Evolutionary conservation across 2,329 filamentous ascomycete genomes (phyloP), one percentile per base, ranked within the genome.

Genomic region (Phyllosticta capitalensis): DNA sequence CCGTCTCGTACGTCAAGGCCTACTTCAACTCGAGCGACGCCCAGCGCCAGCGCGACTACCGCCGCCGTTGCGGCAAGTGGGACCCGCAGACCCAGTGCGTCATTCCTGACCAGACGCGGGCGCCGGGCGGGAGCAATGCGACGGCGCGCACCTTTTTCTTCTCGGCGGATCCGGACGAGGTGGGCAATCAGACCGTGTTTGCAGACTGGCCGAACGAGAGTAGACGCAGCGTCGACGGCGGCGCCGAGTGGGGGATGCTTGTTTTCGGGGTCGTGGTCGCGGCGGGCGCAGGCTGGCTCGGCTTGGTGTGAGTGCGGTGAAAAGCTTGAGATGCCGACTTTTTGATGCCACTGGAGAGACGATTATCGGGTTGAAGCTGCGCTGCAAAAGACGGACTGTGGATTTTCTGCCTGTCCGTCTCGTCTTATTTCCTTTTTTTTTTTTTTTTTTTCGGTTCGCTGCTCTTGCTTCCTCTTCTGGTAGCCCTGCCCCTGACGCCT

Each of bases 11-110:
- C 67, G 80, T 90, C 60, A 90, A 89, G 70, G 85, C 85, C 0
- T 92, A 92, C 71, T 92, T 91, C 76, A 92, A 92, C 75, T 85
- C 85, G 17, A 85, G 85, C 21, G 65, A 70, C 28, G 62, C 64
- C 0, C 64, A 65, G 9, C 66, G 67, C 22, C 65, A 66, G 30
- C 64, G 69, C 30, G 67, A 55, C 7, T 71, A 72, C 64, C 66
- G 62, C 55, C 62, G 68, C 45, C 67, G 69, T 14, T 74, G 72
- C 60, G 63, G 68, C 1, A 66, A 30, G 3, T 69, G 63, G 52
- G 67, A 71, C 45, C 68, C 70, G 2, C 19, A 26, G 12, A 45
- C 12, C 28, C 48, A 56, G 17, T 74, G 72, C 64, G 55, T 65
- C 7, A 72, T 74, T 28, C 71, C 71, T 2, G 64, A 65, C 30